Evolutionary conservation across 345 rosid species (phyloP).

Genomic region (Anastatica hierochuntica): DNA sequence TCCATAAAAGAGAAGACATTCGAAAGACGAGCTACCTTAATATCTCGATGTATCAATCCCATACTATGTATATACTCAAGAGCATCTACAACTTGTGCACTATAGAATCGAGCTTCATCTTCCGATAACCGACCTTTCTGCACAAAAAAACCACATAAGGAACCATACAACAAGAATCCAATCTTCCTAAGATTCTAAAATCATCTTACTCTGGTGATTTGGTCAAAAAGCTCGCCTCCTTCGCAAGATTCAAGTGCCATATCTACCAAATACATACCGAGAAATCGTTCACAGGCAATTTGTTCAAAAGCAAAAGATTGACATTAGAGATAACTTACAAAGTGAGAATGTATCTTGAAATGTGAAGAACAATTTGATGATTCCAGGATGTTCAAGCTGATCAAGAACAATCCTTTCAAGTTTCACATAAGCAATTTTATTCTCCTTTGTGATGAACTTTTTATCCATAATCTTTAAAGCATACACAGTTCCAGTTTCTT

Average conservation of each 20-base stretch:
- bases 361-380: constrained; percentile 77
- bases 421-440: constrained; percentile 93
- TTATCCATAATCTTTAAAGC: constrained; percentile 99
- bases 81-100: constrained; percentile 90
- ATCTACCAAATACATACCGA: constrained; percentile 44
- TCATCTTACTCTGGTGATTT: constrained; percentile 87
- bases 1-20: not conserved
- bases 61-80: constrained; percentile 88
- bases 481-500: constrained; percentile 69
- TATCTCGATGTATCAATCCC: constrained; percentile 95
- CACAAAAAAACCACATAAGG: not conserved
- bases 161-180: not conserved
- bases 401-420: constrained; percentile 92
- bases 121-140: constrained; percentile 79
- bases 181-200: not conserved
- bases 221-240: constrained; percentile 98
- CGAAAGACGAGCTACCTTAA: constrained; percentile 47
- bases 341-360: constrained; percentile 85
- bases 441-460: constrained; percentile 94
- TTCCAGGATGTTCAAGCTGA: constrained; percentile 94
- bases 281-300: constrained; percentile 23
- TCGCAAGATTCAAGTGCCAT: constrained; percentile 99
- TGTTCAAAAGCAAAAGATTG: not conserved
- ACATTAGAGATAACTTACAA: constrained; percentile 43
- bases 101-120: constrained; percentile 86